phyloP scores from a whole-genome alignment of 164 flowering plant genomes.

The Stephania cephalantha region DNA sequence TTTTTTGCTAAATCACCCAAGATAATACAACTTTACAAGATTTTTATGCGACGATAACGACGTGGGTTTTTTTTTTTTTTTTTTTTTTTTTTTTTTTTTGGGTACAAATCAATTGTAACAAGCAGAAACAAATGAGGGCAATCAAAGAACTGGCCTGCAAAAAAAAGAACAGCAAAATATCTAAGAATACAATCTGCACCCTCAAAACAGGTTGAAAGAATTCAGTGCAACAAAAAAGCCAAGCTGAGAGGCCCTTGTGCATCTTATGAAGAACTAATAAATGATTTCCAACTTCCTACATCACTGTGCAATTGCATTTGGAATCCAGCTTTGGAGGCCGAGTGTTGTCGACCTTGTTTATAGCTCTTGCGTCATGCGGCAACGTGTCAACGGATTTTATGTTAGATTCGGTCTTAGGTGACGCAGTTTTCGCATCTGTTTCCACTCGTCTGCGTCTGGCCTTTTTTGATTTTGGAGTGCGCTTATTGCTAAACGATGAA shows the following conservation, averaged over 20 bases:
- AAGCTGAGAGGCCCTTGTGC: background rate
- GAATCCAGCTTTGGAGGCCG: conserved; percentile 83
- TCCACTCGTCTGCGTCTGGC: conserved; percentile 43
- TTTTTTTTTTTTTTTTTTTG: conserved; percentile 18
- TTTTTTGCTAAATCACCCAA: conserved; percentile 22
- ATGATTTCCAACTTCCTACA: conserved; percentile 32
- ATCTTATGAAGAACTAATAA: background rate
- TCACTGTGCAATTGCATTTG: conserved; percentile 85
- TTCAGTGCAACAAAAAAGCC: conserved; percentile 1
- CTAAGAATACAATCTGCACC: conserved; percentile 21
- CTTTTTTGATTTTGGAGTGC: conserved; percentile 50
- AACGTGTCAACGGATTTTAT: conserved; percentile 32
- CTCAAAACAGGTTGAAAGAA: conserved; percentile 6
- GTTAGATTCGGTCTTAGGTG: conserved; percentile 30
- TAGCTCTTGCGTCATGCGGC: conserved; percentile 32
- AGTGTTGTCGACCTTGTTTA: conserved; percentile 33
- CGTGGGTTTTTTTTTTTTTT: conserved; percentile 25
- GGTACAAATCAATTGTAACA: conserved; percentile 35
- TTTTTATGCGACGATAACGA: conserved; percentile 26
- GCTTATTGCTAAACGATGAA: conserved; percentile 36
- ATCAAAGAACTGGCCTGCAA: conserved; percentile 25
- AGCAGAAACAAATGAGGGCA: conserved; percentile 26
- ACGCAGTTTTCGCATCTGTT: conserved; percentile 31
- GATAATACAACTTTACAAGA: conserved; percentile 38
- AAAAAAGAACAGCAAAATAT: conserved; percentile 12